Evolutionary conservation across 2,329 filamentous ascomycete genomes (phyloP).

Genomic region (Zymoseptoria passerinii): DNA sequence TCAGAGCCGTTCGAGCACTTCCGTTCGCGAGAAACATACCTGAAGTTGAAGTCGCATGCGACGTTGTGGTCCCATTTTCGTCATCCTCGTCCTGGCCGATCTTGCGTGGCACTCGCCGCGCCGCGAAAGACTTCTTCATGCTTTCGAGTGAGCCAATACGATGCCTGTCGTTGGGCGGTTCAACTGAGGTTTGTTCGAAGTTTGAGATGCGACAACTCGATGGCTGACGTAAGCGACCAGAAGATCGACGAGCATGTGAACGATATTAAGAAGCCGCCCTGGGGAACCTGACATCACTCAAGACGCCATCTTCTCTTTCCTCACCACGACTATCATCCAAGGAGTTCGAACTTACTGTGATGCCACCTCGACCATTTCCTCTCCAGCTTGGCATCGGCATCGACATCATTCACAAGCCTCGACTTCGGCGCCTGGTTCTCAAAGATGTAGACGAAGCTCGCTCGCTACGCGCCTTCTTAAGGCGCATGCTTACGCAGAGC

Average conservation of each 20-base stretch:
- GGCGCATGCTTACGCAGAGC: conserved; percentile 19
- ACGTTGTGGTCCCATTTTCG: conserved; percentile 33
- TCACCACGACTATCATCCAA: neutral
- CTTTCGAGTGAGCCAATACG: conserved; percentile 1
- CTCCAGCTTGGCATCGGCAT: conserved; percentile 63
- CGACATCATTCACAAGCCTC: conserved; percentile 62
- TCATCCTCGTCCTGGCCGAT: conserved; percentile 62
- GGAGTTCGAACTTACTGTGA: conserved; percentile 12
- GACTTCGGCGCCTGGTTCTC: neutral
- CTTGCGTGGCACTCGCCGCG: conserved; percentile 63
- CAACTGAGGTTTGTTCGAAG: neutral
- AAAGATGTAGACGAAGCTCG: conserved; percentile 33
- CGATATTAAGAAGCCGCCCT: no score
- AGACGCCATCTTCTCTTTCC: neutral
- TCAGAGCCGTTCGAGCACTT: conserved; percentile 13
- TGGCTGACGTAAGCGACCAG: neutral
- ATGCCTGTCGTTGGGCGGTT: neutral
- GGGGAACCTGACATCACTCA: no score
- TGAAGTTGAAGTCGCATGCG: conserved; percentile 12
- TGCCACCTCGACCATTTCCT: conserved; percentile 50
- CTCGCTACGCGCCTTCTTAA: conserved; percentile 32
- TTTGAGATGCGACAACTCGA: neutral
- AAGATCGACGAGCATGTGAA: neutral
- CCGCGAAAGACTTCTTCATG: conserved; percentile 52
- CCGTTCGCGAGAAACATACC: conserved; percentile 14